A percentile compares a stretch with the other conserved stretches of the same genome.
phyloP scores from a whole-genome alignment of 2,329 filamentous ascomycete genomes.

The Colletotrichum godetiae region DNA sequence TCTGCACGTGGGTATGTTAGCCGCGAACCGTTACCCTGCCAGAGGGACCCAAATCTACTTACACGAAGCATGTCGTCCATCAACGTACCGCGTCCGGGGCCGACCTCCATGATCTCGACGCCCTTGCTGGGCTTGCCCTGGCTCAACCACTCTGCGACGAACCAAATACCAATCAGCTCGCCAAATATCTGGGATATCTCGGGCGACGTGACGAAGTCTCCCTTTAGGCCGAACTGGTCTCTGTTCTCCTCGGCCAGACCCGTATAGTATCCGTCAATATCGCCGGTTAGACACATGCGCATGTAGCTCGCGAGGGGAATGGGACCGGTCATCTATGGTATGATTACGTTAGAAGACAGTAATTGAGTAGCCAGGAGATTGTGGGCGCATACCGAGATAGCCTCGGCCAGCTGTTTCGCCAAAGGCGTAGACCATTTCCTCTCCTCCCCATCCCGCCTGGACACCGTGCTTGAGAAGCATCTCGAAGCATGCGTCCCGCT shows the following conservation, averaged over 20 bases:
- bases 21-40: neutral
- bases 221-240: constrained; percentile 92
- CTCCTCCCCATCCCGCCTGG: constrained; percentile 39
- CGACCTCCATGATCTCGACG: constrained; percentile 92
- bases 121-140: constrained; percentile 81
- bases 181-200: constrained; percentile 98
- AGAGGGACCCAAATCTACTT: constrained; percentile 45
- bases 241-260: constrained; percentile 73
- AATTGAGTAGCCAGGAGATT: neutral
- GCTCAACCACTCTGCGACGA: constrained; percentile 95
- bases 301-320: constrained; percentile 94
- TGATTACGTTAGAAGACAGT: neutral
- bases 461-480: constrained; percentile 42
- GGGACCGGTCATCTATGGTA: constrained; percentile 77
- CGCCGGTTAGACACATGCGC: constrained; percentile 96
- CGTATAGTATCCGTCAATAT: constrained; percentile 94
- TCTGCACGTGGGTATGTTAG: constrained; percentile 60
- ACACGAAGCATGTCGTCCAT: constrained; percentile 97
- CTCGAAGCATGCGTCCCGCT: constrained; percentile 22
- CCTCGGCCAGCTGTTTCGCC: constrained; percentile 86
- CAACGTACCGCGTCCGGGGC: constrained; percentile 91
- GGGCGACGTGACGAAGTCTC: constrained; percentile 96
- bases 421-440: constrained; percentile 92
- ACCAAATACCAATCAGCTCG: constrained; percentile 93
- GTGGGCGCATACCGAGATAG: constrained; percentile 75